Percentiles rank a stretch among this genome's conserved stretches.
phyloP scores from a whole-genome alignment of 768 basidiomycete genomes.

The Auricularia sp. region DNA sequence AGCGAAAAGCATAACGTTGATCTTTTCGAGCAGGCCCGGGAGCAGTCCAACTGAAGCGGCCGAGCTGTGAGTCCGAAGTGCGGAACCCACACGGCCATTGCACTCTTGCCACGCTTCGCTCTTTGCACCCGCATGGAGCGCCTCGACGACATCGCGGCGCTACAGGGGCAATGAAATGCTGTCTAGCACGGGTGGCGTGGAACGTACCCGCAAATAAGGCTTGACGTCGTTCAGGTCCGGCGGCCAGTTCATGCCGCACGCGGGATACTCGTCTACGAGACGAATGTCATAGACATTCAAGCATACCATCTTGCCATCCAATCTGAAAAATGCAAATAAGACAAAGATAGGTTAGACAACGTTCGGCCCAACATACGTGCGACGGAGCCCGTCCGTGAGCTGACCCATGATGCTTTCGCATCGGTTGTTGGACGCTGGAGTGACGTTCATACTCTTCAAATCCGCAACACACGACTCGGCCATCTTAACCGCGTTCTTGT shows the following conservation, averaged over 20 bases:
- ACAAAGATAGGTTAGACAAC: not conserved
- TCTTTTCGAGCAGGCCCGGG: slow-evolving; percentile 64
- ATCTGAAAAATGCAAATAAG: slow-evolving; percentile 27
- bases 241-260: slow-evolving; percentile 98
- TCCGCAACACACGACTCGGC: slow-evolving; percentile 50
- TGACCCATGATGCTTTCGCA: slow-evolving; percentile 53
- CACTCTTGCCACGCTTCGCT: slow-evolving; percentile 86
- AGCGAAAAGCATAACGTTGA: slow-evolving; percentile 83
- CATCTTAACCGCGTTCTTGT: slow-evolving; percentile 43
- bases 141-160: slow-evolving; percentile 69
- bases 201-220: slow-evolving; percentile 67
- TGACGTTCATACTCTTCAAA: slow-evolving; percentile 28
- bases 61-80: slow-evolving; percentile 46
- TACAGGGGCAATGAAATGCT: slow-evolving; percentile 20
- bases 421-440: slow-evolving; percentile 30
- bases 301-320: slow-evolving; percentile 64
- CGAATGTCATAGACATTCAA: slow-evolving; percentile 94
- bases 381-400: slow-evolving; percentile 25
- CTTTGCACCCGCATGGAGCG: slow-evolving; percentile 73
- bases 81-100: slow-evolving; percentile 47
- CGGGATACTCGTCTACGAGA: slow-evolving; percentile 71
- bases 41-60: slow-evolving; percentile 67
- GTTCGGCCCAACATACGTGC: slow-evolving; percentile 6
- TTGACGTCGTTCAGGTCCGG: slow-evolving; percentile 70
- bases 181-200: not conserved